A percentile compares a stretch with the other conserved stretches of the same genome.
Evolutionary conservation across 495 filamentous ascomycete species (phyloP).

Genomic region (Chlorociboria aeruginascens): DNA sequence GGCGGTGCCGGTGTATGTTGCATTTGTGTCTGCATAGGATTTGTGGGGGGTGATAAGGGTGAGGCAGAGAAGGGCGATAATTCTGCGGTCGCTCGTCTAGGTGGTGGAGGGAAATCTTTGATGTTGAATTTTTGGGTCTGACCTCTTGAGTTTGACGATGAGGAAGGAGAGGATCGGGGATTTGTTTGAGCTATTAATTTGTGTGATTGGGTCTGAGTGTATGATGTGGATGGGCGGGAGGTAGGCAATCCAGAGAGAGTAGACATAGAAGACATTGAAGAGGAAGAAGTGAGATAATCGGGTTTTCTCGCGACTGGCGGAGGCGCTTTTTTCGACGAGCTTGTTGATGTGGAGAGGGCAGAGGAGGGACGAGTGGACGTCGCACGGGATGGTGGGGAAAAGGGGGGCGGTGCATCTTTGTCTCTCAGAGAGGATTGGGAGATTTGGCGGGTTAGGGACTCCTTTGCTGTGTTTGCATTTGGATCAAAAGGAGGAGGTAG

Average conservation of each 20-base stretch:
- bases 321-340: constrained; percentile 28
- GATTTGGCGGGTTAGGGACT: constrained; percentile 12
- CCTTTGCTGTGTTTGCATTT: constrained; percentile 14
- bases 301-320: constrained; percentile 45
- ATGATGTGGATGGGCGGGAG: neutral
- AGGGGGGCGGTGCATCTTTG: constrained; percentile 1
- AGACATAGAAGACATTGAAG: constrained; percentile 8
- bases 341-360: constrained; percentile 20
- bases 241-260: constrained; percentile 1
- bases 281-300: constrained; percentile 32
- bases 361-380: constrained; percentile 13
- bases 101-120: constrained; percentile 6
- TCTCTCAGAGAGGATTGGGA: constrained; percentile 9
- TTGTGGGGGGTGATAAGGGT: neutral
- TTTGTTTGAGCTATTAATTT: constrained; percentile 1
- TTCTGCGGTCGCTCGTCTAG: constrained; percentile 1
- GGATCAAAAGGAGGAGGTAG: constrained; percentile 42
- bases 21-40: neutral
- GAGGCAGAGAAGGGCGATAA: neutral
- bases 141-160: too few species aligned
- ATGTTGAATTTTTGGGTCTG: too few species aligned
- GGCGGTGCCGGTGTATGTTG: constrained; percentile 6
- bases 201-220: neutral
- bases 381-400: constrained; percentile 13
- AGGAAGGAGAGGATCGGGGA: too few species aligned